These are phyloP conservation scores for Jimgerdemannia lactiflua DNA, from an alignment of 192 early-diverging fungal genomes.

Conservation along the genomic window DNA sequence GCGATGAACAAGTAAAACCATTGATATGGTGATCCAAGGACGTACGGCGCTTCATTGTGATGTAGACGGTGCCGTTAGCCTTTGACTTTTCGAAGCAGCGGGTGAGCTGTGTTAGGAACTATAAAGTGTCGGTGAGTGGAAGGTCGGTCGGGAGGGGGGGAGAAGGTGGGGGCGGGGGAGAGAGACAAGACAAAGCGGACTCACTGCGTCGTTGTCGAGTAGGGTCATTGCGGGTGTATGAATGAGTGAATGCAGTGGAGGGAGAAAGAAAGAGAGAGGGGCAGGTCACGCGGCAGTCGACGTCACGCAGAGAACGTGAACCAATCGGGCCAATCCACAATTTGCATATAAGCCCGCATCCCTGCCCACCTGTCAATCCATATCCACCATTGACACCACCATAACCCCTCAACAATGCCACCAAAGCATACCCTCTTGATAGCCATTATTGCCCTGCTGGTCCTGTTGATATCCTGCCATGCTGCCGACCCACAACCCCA, in stretches of 20 bases:
- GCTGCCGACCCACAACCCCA: background rate
- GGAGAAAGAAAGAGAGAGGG: too few species aligned
- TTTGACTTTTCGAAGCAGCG: constrained; percentile 35
- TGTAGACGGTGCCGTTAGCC: constrained; percentile 31
- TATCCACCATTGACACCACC: too few species aligned
- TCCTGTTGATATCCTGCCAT: background rate
- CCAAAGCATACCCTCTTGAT: background rate
- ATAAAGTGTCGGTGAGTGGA: background rate
- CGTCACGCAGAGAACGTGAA: too few species aligned
- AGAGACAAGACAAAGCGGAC: background rate
- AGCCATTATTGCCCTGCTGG: background rate
- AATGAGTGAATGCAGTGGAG: too few species aligned
- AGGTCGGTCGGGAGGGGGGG: too few species aligned
- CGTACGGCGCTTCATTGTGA: constrained; percentile 49
- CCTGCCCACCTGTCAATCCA: too few species aligned
- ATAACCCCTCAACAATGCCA: too few species aligned
- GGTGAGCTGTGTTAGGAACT: constrained; percentile 38
- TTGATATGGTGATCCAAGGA: background rate
- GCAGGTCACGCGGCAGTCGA: too few species aligned
- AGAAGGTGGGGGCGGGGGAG: too few species aligned
- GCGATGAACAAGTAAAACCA: background rate
- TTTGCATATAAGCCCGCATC: too few species aligned
- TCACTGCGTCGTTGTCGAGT: background rate
- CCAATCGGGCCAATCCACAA: too few species aligned
- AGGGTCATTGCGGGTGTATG: background rate